Base-by-base conservation (phyloP, 1,284 basidiomycete genomes). In the Cyathus pygmaeus region DNA sequence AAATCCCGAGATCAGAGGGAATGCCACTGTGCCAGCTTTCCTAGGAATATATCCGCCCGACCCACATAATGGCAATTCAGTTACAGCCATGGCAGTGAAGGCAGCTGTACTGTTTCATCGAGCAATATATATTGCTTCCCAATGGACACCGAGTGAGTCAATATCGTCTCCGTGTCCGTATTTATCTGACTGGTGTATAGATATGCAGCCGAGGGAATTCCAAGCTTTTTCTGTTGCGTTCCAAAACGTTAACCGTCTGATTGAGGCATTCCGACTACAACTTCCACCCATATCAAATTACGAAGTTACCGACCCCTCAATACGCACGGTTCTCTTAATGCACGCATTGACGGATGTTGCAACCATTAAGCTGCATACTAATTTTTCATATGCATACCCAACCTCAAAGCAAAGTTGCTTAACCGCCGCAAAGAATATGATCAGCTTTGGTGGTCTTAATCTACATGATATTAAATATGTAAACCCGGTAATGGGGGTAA, bases 401-500 rank as follows among this genome's bases (percentile, higher is more conserved):
- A 59, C 67, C 10, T 83, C 81, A 23, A 79, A 78, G 59, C 76
- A 80, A 54, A 75, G 75, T 51, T 82, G 82, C 58, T 67, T 83
- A 30, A 69, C 70, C 24, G 78, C 82, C 3, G 82, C 83, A 26
- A 76, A 74, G 52, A 75, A 77, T 49, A 77, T 83, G 61, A 73
- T 82, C 19, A 71, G 71, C 33, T 76, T 77, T 52, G 77, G 74
- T 21, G 77, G 76, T 47, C 65, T 79, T 17, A 77, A 79, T 55
- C 68, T 81, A 15, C 74, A 72, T 50, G 76, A 80, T 33, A 59
- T 81, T 23, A 76, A 75, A 6, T 72, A 73, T 64, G 72, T 83
- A 47, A 84, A 82, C 64, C 81, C 83, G n/a, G 80, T 84, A 24
- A 80, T 83, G 77, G 81, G 80, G 31, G 83, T 83, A 70, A 72